Evolutionary conservation across 768 basidiomycete species (phyloP).

Genomic region (Suillus plorans): DNA sequence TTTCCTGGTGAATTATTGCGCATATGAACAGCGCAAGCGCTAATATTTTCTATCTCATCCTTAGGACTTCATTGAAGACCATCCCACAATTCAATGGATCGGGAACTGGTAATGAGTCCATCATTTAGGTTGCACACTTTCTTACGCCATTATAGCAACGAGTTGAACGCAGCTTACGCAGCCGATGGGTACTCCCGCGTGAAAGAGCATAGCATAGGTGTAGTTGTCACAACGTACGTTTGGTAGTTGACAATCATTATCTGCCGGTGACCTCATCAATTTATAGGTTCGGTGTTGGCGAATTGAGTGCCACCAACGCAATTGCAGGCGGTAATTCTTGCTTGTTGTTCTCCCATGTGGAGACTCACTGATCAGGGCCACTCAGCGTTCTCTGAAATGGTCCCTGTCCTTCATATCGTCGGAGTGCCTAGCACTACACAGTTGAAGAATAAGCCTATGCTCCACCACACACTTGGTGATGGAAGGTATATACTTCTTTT

Average conservation of each 20-base stretch:
- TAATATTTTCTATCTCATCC: not conserved
- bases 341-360: not conserved
- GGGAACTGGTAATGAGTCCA: conserved; percentile 65
- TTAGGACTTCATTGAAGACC: conserved; percentile 82
- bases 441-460: conserved; percentile 67
- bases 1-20: conserved; percentile 23
- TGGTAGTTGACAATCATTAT: not conserved
- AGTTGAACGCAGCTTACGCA: conserved; percentile 87
- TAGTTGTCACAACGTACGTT: conserved; percentile 73
- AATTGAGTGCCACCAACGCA: conserved; percentile 84
- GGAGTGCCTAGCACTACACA: conserved; percentile 77
- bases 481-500: conserved; percentile 46
- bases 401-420: conserved; percentile 87
- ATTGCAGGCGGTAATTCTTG: conserved; percentile 63
- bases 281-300: conserved; percentile 86
- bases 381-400: conserved; percentile 79
- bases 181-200: conserved; percentile 93
- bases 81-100: conserved; percentile 78
- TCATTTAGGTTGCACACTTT: not conserved
- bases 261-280: not conserved
- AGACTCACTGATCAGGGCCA: conserved; percentile 7
- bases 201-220: conserved; percentile 71
- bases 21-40: not conserved
- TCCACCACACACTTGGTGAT: conserved; percentile 90
- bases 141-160: conserved; percentile 51